These are phyloP conservation scores for Irpex rosettiformis DNA, from an alignment of 1,284 basidiomycete species.

Conservation along the genomic window DNA sequence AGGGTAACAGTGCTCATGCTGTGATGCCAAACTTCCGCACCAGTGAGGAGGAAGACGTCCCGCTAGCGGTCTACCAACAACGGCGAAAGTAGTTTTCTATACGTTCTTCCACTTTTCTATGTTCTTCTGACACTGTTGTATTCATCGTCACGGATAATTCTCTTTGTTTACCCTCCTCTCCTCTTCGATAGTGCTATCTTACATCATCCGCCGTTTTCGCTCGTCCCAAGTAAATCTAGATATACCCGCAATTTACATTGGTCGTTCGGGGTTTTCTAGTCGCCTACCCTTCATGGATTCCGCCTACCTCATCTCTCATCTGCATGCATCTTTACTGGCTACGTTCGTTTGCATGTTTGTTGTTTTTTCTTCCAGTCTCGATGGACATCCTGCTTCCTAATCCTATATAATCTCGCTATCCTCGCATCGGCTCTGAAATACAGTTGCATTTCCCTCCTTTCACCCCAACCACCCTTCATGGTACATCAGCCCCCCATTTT, in stretches of 20 bases:
- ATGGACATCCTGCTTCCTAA: constrained; percentile 9
- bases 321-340: constrained; percentile 3
- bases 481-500: not conserved
- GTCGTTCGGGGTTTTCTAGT: constrained; percentile 13
- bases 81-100: constrained; percentile 34
- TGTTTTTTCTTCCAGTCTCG: not conserved
- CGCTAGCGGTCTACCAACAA: constrained; percentile 71
- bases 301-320: not conserved
- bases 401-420: not conserved
- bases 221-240: constrained; percentile 19
- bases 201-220: constrained; percentile 1
- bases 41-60: constrained; percentile 72
- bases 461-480: not conserved
- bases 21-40: constrained; percentile 35
- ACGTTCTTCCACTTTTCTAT: not conserved
- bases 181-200: constrained; percentile 11
- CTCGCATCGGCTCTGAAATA: not conserved
- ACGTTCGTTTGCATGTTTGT: constrained; percentile 6
- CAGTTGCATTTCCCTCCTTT: not conserved
- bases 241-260: constrained; percentile 20
- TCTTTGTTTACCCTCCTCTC: constrained; percentile 6
- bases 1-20: constrained; percentile 64
- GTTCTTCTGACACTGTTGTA: constrained; percentile 8
- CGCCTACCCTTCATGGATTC: constrained; percentile 2
- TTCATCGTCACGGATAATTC: constrained; percentile 8